Percentiles rank a stretch among this genome's conserved stretches.
Conservation (phyloP, 768 basidiomycete species). For the Naganishia randhawae region DNA sequence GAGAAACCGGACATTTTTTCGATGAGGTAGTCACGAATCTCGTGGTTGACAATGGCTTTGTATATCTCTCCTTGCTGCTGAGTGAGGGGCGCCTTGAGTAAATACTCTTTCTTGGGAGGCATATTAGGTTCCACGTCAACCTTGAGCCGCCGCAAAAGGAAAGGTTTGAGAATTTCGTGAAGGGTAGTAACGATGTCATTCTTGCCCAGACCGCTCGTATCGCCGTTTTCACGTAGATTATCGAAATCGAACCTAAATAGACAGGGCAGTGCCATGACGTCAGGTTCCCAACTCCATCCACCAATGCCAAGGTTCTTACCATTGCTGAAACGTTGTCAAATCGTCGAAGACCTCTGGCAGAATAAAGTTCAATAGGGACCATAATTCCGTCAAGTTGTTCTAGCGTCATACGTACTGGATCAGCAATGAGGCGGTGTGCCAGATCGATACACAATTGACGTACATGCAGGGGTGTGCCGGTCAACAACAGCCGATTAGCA, state of each 20-base stretch:
- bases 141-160: slow-evolving; percentile 86
- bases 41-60: slow-evolving; percentile 69
- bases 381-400: slow-evolving; percentile 93
- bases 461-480: slow-evolving; percentile 93
- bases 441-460: slow-evolving; percentile 39
- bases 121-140: slow-evolving; percentile 83
- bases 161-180: slow-evolving; percentile 89
- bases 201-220: slow-evolving; percentile 38
- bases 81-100: slow-evolving; percentile 85
- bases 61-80: slow-evolving; percentile 78
- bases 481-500: slow-evolving; percentile 85
- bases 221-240: slow-evolving; percentile 38
- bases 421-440: not conserved
- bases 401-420: slow-evolving; percentile 46
- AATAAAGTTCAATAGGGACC: slow-evolving; percentile 93
- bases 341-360: slow-evolving; percentile 90
- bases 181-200: slow-evolving; percentile 69
- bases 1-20: slow-evolving; percentile 54
- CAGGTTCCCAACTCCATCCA: not conserved
- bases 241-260: slow-evolving; percentile 42
- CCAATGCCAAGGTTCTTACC: slow-evolving; percentile 54
- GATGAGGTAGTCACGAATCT: slow-evolving; percentile 58
- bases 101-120: slow-evolving; percentile 82
- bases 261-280: not conserved
- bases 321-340: slow-evolving; percentile 81